Evolutionary conservation across 164 flowering plant genomes (phyloP).

Genomic region (Vitis vinifera): ASM3070453v1 NC_081818.1:29174501-29175000

Average conservation of each 20-base stretch:
- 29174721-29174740: constrained; percentile 40
- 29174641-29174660: constrained; percentile 42
- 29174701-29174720: constrained; percentile 14
- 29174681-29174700: constrained; percentile 36
- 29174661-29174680: constrained; percentile 35
- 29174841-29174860: constrained; percentile 26
- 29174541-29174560: constrained; percentile 23
- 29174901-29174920: constrained; percentile 39
- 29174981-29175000: constrained; percentile 24
- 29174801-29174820: constrained; percentile 35
- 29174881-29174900: constrained; percentile 32
- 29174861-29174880: constrained; percentile 30
- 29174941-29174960: constrained; percentile 44
- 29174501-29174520: too few species aligned
- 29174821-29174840: constrained; percentile 24
- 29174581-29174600: constrained; percentile 42
- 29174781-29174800: constrained; percentile 34
- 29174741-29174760: constrained; percentile 40
- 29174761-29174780: constrained; percentile 31
- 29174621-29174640: constrained; percentile 13
- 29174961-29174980: constrained; percentile 41
- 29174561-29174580: constrained; percentile 46
- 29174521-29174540: constrained; percentile 31
- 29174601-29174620: constrained; percentile 22
- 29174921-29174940: constrained; percentile 23